These are phyloP conservation scores for Phytopythium cucurbitacearum DNA, from an alignment of 352 stramenopile genomes.

Conservation along the genomic window DNA sequence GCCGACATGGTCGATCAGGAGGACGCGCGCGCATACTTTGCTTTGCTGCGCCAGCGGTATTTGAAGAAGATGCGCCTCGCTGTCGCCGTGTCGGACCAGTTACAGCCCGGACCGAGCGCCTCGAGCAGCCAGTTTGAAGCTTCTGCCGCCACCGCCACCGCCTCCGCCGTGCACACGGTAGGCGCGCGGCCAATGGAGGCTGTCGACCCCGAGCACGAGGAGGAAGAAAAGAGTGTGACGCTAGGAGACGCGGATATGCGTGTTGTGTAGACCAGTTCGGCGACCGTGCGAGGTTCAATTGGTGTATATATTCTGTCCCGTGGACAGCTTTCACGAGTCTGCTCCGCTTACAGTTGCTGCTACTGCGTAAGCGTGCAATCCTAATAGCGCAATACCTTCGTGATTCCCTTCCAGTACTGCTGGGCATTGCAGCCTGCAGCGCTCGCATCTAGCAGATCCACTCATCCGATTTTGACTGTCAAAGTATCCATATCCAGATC, in stretches of 20 bases:
- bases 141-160: too few relatives aligned
- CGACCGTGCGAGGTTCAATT: not conserved
- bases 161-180: too few relatives aligned
- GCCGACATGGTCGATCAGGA: slow-evolving; percentile 41
- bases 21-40: slow-evolving; percentile 46
- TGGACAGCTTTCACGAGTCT: too few relatives aligned
- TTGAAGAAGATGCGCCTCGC: slow-evolving; percentile 45
- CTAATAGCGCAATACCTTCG: too few relatives aligned
- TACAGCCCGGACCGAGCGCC: too few relatives aligned
- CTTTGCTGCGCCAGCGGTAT: slow-evolving; percentile 42
- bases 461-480: too few relatives aligned
- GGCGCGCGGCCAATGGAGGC: not conserved
- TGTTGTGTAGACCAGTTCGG: not conserved
- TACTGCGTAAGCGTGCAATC: not conserved
- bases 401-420: too few relatives aligned
- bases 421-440: too few relatives aligned
- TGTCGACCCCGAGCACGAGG: not conserved
- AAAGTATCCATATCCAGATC: too few relatives aligned
- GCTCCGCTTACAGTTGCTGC: not conserved
- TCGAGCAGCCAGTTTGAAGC: too few relatives aligned
- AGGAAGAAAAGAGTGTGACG: slow-evolving; percentile 2
- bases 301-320: too few relatives aligned
- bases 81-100: not conserved
- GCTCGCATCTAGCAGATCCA: too few relatives aligned
- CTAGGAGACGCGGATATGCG: not conserved